Evolutionary conservation across 2,329 filamentous ascomycete genomes (phyloP), one percentile per base, ranked within the genome.

Genomic region (Exophiala dermatitidis): DNA sequence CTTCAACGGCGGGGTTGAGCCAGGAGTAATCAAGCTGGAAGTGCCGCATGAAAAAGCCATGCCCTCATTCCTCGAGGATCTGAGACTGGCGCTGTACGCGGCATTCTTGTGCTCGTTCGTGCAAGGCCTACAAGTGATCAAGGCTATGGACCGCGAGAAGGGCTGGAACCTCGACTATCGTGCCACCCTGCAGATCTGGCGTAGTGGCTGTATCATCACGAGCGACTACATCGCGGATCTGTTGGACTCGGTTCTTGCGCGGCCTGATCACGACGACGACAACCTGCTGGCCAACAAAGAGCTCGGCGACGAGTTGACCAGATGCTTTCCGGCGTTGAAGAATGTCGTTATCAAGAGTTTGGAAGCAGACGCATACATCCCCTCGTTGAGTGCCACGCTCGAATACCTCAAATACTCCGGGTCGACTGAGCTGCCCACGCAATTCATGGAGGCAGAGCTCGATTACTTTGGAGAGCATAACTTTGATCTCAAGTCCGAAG

Each of bases 391-490:
- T 34, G 77, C 82, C 1, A 83, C 74, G 1, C 64, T 88, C 49
- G 84, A 87, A 60, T 86, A 84, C 62, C 69, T 83, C 61, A 87
- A 88, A 68, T 83, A 83, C 49, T 74, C 74, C 30, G 78, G 75
- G 1, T 78, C 77, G 10, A 78, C 76, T 2, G 75, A 77, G 54
- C 66, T 88, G 32, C 84, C 84, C 0, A 86, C 83, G 3, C 76
- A 78, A 52, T 86, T 88, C 63, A 83, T 84, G 70, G 83, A 87
- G 67, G 83, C 83, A 0, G 77, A 88, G 69, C 69, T 88, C 65
- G 83, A 87, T 64, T 86, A 82, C 63, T 88, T 88, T 64, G 84
- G 84, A 0, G 75, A 77, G 36, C 83, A 87, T 66, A 79, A 78
- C 70, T 87, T 52, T 41, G 60, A 61, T 30, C 45, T 57, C 10